These are phyloP conservation scores for Zangia roseola DNA, from an alignment of 768 basidiomycete species.

Conservation along the genomic window DNA sequence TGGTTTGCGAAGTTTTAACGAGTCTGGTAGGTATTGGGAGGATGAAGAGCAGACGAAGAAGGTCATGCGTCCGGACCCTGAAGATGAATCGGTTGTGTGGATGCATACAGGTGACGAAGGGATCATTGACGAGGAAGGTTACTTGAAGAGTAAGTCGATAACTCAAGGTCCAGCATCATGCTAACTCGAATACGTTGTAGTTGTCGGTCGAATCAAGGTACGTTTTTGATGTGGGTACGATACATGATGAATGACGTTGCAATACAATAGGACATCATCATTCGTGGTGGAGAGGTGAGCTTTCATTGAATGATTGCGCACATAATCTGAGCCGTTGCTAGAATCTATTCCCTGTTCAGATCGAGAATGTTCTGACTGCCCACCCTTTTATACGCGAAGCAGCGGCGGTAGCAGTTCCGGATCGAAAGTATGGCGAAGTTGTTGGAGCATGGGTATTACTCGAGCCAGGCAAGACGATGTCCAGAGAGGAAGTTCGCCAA, in stretches of 20 bases:
- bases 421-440: conserved; percentile 68
- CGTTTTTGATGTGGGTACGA: conserved; percentile 1
- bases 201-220: conserved; percentile 79
- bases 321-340: conserved; percentile 23
- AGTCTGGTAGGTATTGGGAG: conserved; percentile 63
- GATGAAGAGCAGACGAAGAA: conserved; percentile 64
- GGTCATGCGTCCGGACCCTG: conserved; percentile 52
- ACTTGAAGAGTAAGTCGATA: conserved; percentile 56
- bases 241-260: conserved; percentile 1
- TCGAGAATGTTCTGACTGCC: conserved; percentile 69
- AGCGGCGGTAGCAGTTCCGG: conserved; percentile 71
- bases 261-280: conserved; percentile 70
- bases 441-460: conserved; percentile 79
- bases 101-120: conserved; percentile 85
- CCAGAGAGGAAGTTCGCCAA: conserved; percentile 52
- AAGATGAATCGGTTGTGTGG: conserved; percentile 62
- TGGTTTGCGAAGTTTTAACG: neutral
- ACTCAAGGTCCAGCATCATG: neutral
- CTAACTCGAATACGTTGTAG: conserved; percentile 34
- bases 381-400: conserved; percentile 64
- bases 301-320: neutral
- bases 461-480: conserved; percentile 35
- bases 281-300: conserved; percentile 77
- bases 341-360: conserved; percentile 84
- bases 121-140: conserved; percentile 80